Percentiles rank a stretch among this genome's conserved stretches.
Evolutionary conservation across 1,284 basidiomycete species (phyloP).

Genomic region (Cutaneotrichosporon dermatis): DNA sequence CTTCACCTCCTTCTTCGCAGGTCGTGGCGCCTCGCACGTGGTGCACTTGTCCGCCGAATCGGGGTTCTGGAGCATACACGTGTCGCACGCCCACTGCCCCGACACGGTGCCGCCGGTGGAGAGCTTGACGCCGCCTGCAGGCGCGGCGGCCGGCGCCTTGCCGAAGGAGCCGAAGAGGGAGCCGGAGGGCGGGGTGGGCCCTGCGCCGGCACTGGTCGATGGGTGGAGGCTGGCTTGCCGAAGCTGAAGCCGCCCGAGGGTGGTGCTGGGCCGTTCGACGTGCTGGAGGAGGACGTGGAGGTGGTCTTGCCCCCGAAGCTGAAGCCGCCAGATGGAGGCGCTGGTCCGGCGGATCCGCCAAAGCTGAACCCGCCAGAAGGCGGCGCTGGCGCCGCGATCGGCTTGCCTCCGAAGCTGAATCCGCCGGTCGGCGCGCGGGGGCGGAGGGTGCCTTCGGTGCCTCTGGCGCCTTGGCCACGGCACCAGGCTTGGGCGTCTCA

Average conservation of each 20-base stretch:
- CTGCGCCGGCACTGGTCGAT: neutral
- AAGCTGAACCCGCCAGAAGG: constrained; percentile 13
- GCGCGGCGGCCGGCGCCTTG: neutral
- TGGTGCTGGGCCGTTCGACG: neutral
- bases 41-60: constrained; percentile 53
- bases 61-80: constrained; percentile 54
- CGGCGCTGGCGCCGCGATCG: too few species aligned
- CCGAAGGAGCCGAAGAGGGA: constrained; percentile 6
- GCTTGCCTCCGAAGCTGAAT: too few species aligned
- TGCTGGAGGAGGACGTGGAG: neutral
- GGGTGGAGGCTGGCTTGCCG: constrained; percentile 6
- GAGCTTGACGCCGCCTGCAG: constrained; percentile 9
- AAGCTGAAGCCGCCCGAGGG: constrained; percentile 14
- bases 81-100: constrained; percentile 52
- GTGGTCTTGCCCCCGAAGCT: constrained; percentile 12
- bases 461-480: neutral
- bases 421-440: constrained; percentile 4
- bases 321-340: constrained; percentile 6
- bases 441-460: constrained; percentile 5
- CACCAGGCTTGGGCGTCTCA: constrained; percentile 48
- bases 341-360: neutral
- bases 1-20: neutral
- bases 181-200: neutral
- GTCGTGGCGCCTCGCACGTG: constrained; percentile 53
- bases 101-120: neutral